phyloP scores from a whole-genome alignment of 2,329 filamentous ascomycete species.

The Gaeumannomyces tritici region DNA sequence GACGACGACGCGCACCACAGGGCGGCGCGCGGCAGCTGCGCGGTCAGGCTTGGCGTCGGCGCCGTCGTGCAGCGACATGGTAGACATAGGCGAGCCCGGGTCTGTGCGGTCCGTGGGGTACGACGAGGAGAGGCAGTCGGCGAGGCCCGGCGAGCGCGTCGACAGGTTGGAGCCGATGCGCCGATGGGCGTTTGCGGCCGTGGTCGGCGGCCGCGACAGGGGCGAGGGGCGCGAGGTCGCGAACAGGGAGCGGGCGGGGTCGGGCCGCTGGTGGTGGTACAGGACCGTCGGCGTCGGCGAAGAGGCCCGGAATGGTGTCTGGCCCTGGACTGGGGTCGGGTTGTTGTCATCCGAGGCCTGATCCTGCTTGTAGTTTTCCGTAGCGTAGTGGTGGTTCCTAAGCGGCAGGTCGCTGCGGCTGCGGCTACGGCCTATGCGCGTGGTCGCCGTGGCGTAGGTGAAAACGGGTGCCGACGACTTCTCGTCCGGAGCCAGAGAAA shows the following conservation, averaged over 20 bases:
- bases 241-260: background rate
- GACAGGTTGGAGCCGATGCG: background rate
- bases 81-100: background rate
- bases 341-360: background rate
- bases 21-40: background rate
- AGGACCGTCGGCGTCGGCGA: background rate
- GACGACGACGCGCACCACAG: slow-evolving; percentile 21
- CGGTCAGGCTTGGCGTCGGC: background rate
- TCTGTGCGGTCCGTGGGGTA: background rate
- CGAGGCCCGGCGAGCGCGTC: background rate
- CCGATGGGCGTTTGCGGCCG: background rate
- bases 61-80: background rate
- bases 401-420: background rate
- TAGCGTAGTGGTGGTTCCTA: background rate
- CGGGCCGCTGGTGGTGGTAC: background rate
- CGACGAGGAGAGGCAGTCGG: background rate
- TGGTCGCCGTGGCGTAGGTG: background rate
- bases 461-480: too few species aligned
- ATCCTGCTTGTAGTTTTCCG: background rate
- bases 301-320: background rate
- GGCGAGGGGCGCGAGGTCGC: background rate
- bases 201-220: background rate
- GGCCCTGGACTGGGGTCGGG: background rate
- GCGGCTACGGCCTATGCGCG: background rate
- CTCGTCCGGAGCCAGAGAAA: slow-evolving; percentile 26